phyloP scores from a whole-genome alignment of 495 filamentous ascomycete genomes.

The Trichoderma erinaceum region DNA sequence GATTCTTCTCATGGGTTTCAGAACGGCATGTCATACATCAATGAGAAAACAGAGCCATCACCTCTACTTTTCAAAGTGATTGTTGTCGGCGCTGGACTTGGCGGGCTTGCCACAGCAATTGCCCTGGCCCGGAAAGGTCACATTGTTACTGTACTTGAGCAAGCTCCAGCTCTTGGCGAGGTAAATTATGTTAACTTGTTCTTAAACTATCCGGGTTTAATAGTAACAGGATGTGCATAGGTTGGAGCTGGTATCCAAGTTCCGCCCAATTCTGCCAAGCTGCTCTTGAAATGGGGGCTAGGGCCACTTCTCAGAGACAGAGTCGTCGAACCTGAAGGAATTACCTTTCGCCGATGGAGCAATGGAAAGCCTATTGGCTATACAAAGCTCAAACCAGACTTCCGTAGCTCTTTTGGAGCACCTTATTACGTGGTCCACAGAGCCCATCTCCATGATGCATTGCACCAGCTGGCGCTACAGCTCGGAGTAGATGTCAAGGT shows the following conservation, averaged over 20 bases:
- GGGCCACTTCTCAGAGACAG: neutral
- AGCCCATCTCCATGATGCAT: conserved; percentile 36
- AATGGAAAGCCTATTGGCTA: conserved; percentile 1
- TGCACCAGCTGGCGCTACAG: conserved; percentile 32
- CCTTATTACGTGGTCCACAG: conserved; percentile 28
- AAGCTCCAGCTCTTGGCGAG: conserved; percentile 25
- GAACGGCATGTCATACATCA: neutral
- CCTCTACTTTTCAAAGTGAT: conserved; percentile 37
- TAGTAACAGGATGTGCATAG: neutral
- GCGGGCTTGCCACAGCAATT: conserved; percentile 51
- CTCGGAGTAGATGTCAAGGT: conserved; percentile 33
- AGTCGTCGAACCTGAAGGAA: conserved; percentile 1
- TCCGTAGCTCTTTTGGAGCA: neutral
- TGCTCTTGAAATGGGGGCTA: neutral
- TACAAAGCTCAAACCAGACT: neutral
- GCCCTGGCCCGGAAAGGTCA: conserved; percentile 25
- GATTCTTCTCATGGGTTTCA: neutral
- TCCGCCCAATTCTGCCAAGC: conserved; percentile 36
- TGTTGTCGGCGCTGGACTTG: conserved; percentile 54
- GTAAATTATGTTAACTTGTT: conserved; percentile 17
- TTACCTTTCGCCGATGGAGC: neutral
- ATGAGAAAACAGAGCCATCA: neutral
- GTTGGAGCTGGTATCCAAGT: conserved; percentile 40
- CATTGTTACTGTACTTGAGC: conserved; percentile 25
- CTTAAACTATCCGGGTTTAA: too few species aligned